These are phyloP conservation scores for Phytophthora pseudosyringae DNA, from an alignment of 352 stramenopile species.

Conservation along the genomic window DNA sequence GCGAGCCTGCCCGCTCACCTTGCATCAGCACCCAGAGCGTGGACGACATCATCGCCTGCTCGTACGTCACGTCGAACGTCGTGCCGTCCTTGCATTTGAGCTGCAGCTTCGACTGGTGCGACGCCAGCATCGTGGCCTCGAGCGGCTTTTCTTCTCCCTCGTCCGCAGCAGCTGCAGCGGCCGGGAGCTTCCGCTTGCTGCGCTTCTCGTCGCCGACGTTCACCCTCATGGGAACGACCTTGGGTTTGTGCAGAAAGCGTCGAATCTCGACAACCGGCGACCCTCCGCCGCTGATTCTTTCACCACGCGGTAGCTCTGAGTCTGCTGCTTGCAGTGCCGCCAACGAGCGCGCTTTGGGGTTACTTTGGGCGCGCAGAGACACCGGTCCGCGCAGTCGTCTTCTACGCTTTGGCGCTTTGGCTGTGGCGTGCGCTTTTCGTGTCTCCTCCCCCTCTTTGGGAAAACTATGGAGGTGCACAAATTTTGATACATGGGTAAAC, in stretches of 20 bases:
- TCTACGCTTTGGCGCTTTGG: slow-evolving; percentile 1
- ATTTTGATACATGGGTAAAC: slow-evolving; percentile 20
- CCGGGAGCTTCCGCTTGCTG: slow-evolving; percentile 37
- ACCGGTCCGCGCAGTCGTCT: slow-evolving; percentile 8
- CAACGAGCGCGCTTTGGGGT: neutral
- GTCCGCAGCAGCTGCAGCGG: slow-evolving; percentile 9
- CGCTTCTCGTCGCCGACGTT: slow-evolving; percentile 41
- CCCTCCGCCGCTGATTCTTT: slow-evolving; percentile 20
- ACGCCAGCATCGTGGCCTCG: slow-evolving; percentile 4
- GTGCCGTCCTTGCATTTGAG: slow-evolving; percentile 75
- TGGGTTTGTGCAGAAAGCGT: slow-evolving; percentile 32
- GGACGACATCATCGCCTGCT: slow-evolving; percentile 89
- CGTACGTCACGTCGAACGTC: slow-evolving; percentile 78
- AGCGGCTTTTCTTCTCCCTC: slow-evolving; percentile 18
- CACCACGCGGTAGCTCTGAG: slow-evolving; percentile 22
- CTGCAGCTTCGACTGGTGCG: slow-evolving; percentile 66
- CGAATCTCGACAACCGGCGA: slow-evolving; percentile 30
- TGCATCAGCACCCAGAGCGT: slow-evolving; percentile 85
- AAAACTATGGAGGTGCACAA: slow-evolving; percentile 19
- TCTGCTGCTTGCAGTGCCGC: slow-evolving; percentile 6
- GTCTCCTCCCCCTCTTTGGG: slow-evolving; percentile 23
- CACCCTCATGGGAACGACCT: slow-evolving; percentile 34
- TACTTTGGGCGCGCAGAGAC: slow-evolving; percentile 5
- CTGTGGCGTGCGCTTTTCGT: slow-evolving; percentile 25
- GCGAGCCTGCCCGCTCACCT: slow-evolving; percentile 24